Evolutionary conservation across 1,284 basidiomycete genomes (phyloP), one percentile per base, ranked within the genome.

Genomic region (Xanthoconium separans): DNA sequence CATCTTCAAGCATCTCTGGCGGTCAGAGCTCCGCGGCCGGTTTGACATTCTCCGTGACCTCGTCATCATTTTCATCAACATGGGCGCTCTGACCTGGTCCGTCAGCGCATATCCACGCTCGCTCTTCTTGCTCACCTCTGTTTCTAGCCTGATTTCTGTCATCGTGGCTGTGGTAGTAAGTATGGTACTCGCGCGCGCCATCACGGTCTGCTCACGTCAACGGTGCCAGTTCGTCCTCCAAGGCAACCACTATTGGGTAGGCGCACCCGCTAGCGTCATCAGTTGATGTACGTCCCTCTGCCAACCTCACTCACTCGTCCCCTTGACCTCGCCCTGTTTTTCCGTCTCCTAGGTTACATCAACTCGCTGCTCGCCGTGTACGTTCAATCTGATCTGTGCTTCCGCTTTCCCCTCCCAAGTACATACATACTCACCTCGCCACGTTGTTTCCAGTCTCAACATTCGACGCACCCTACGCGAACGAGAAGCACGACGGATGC

Each of bases 51-150:
- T 58, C 18, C 55, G 53, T 15, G 45, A 55, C 11, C 33, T 60
- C 1, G 55, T 61, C 0, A 22, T 60, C 11, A 44, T 61, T 1
- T 60, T 58, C 8, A 20, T 58, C 39, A 61, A 59, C 18, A 53
- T 57, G 58, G 58, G 58, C 16, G 51, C 46, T 4, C n/a, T 59
- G 31, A 59, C 58, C 10, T 59, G 58, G 58, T 53, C n/a, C 9
- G 45, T 31, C n/a, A 8, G 22, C 2, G 3, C 12, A n/a, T n/a
- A 11, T 29, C 27, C 2, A 7, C 2, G 4, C 16, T 12, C 18
- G 12, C 24, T 16, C 24, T 3, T 9, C 16, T 22, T 4, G 4
- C 6, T 22, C 16, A 6, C 9, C 16, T 1, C 4, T 0, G 7
- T 33, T 49, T n/a, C 8, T 12, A 59, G 58, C 27, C 8, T 59